Evolutionary conservation across 1,139 yeast species (phyloP), one percentile per base, ranked within the genome.

Genomic region (Trichomonascaceae sp.): DNA sequence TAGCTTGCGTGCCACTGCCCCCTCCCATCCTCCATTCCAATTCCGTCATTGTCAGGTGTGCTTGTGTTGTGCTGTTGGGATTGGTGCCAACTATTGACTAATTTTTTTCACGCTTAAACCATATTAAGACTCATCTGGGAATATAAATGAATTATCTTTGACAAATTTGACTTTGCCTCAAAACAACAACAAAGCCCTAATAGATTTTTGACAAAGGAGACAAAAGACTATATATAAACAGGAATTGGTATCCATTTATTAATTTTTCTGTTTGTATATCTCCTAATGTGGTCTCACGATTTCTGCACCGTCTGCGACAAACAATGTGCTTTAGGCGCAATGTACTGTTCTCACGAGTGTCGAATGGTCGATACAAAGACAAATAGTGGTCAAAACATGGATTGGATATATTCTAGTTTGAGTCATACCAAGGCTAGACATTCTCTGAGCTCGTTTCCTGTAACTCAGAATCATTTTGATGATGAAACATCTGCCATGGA

Each of bases 221-320:
- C n/a, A n/a, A n/a, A n/a, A n/a, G n/a, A n/a, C n/a, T n/a, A n/a
- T n/a, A n/a, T n/a, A n/a, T n/a, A n/a, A n/a, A n/a, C n/a, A n/a
- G n/a, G n/a, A n/a, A n/a, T n/a, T n/a, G n/a, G n/a, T n/a, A n/a
- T n/a, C n/a, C n/a, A n/a, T n/a, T n/a, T n/a, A n/a, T n/a, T n/a
- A n/a, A n/a, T n/a, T n/a, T n/a, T n/a, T n/a, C n/a, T n/a, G n/a
- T n/a, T n/a, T n/a, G n/a, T n/a, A n/a, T n/a, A n/a, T n/a, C n/a
- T n/a, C 6, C 24, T 22, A 15, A 70, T 69, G 69, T 73, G 76
- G 76, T 60, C 72, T 45, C 73, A 68, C 58, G 77, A 73, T 60
- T 73, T 62, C 59, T 73, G 76, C 69, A 68, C 74, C 52, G 76
- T 73, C 51, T 73, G 76, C 66, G 76, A 73, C 63, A 73, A 72